A percentile compares a stretch with the other conserved stretches of the same genome.
Evolutionary conservation across 2,329 filamentous ascomycete species (phyloP).

Genomic region (Botryotinia globosa): DNA sequence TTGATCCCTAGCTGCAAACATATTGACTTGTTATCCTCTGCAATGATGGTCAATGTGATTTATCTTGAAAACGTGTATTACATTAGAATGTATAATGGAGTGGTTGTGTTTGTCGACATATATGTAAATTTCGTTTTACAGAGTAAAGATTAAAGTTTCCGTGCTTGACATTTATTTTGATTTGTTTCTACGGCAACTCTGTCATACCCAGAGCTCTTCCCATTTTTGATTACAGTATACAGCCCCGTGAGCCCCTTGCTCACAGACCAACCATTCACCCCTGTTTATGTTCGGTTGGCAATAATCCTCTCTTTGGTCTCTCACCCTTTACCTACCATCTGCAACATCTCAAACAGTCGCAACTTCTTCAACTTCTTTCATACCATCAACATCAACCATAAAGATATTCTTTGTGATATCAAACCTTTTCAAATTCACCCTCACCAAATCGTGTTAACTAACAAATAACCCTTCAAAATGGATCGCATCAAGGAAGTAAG

Average conservation of each 20-base stretch:
- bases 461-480: constrained; percentile 52
- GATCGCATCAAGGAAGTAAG: constrained; percentile 88
- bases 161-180: constrained; percentile 16
- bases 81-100: constrained; percentile 14
- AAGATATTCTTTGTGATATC: constrained; percentile 11
- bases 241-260: constrained; percentile 18
- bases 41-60: constrained; percentile 13
- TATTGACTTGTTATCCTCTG: constrained; percentile 41
- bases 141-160: neutral
- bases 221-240: constrained; percentile 10
- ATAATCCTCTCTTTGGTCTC: constrained; percentile 14
- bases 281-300: constrained; percentile 22
- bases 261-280: constrained; percentile 19
- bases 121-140: neutral
- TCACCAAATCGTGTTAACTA: neutral
- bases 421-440: neutral
- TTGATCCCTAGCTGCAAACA: constrained; percentile 79
- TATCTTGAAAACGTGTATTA: neutral
- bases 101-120: constrained; percentile 6
- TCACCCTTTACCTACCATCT: constrained; percentile 15
- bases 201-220: constrained; percentile 1
- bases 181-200: constrained; percentile 25
- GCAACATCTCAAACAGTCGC: constrained; percentile 14
- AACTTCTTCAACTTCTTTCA: constrained; percentile 14
- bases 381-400: constrained; percentile 17